Base-by-base conservation (phyloP, 352 stramenopile species). In the Bremia lactucae region DNA sequence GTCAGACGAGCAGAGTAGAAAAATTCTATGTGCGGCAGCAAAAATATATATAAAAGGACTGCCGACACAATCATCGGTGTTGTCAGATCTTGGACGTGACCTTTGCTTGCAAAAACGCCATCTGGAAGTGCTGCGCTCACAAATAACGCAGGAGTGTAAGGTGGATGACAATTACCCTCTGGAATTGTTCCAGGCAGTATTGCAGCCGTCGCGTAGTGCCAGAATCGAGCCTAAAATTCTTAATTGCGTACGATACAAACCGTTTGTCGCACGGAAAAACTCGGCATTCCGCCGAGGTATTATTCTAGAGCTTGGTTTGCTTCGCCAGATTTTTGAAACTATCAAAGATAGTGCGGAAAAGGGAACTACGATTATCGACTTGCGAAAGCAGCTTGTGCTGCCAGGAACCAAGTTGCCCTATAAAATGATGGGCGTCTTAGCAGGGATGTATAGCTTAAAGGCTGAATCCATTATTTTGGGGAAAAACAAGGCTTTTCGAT, bases 401-500 rank as follows among this genome's bases (percentile, higher is more conserved):
- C 77, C 77, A 4, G 77, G 77, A 0, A 87, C 63, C 47, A 86
- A 87, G 33, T 42, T 90, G 18, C 77, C 77, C 6, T 90, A 90
- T 52, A 85, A 86, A 36, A 42, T 90, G 11, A 62, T 87, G 37
- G 68, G 68, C 23, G 63, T 85, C 2, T 39, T 87, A 18, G 77
- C 75, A 0, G 68, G 67, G 1, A 80, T 68, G 36, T 90, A 90
- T 43, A 75, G 61, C 13, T 35, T 90, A n/a, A 68, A 71, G 40
- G 77, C 74, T 5, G 72, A 87, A 46, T 68, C 68, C 20, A 74
- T 87, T 43, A 84, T 90, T 21, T 31, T 86, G 41, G 74, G 77
- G 15, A 90, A 90, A 48, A 87, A 87, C 50, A 84, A 86, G 35
- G 77, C 72, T 29, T 90, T 86, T 21, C 68, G 73, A 22, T 38